phyloP scores from a whole-genome alignment of 345 rosid species.

The Rubroshorea leprosula region DNA sequence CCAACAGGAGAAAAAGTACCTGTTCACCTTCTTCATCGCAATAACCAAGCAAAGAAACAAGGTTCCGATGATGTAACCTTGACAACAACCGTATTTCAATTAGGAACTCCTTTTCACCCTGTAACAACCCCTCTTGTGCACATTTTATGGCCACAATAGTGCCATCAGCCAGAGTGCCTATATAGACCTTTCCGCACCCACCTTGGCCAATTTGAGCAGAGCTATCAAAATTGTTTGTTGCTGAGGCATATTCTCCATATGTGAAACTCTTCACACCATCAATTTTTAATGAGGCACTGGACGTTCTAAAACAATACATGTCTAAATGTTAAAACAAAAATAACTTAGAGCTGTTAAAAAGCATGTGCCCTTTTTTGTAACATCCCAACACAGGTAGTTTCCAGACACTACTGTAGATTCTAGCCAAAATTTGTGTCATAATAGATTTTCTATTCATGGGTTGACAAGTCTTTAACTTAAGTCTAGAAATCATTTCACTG shows the following conservation, averaged over 20 bases:
- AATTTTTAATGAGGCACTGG: constrained; percentile 52
- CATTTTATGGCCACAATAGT: constrained; percentile 85
- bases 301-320: constrained; percentile 33
- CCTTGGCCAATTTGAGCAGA: constrained; percentile 85
- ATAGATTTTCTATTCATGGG: too few species aligned
- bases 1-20: constrained; percentile 36
- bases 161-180: constrained; percentile 68
- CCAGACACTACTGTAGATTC: too few species aligned
- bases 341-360: not conserved
- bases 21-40: constrained; percentile 96
- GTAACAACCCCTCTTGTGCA: constrained; percentile 82
- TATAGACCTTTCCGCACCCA: constrained; percentile 93
- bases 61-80: constrained; percentile 89
- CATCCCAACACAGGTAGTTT: too few species aligned
- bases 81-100: constrained; percentile 88
- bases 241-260: constrained; percentile 60
- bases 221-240: constrained; percentile 54
- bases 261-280: constrained; percentile 78
- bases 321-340: constrained; percentile 15
- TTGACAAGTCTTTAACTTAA: too few species aligned
- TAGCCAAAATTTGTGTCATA: too few species aligned
- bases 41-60: constrained; percentile 80
- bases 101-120: constrained; percentile 88
- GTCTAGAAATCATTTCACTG: too few species aligned
- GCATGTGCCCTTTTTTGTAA: too few species aligned